Evolutionary conservation across 1,284 basidiomycete species (phyloP).

Genomic region (Pholiota adiposa): DNA sequence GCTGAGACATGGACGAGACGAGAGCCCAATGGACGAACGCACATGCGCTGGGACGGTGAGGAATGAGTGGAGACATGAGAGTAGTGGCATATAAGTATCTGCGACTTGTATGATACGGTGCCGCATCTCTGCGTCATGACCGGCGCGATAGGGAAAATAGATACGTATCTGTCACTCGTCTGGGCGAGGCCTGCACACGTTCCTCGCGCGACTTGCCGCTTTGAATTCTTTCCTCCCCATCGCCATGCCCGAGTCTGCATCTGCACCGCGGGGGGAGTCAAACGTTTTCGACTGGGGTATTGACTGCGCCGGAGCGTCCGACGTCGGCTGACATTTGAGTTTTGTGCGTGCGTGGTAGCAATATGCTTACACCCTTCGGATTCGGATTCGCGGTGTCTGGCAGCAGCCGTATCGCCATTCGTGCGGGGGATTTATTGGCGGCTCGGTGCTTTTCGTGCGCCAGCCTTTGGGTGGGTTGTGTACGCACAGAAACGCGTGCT

Average conservation of each 20-base stretch:
- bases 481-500: too few relatives aligned
- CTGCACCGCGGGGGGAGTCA: background rate
- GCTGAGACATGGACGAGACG: background rate
- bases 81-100: background rate
- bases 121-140: background rate
- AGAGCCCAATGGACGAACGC: constrained; percentile 14
- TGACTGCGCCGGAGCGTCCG: background rate
- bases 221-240: too few relatives aligned
- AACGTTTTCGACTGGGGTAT: background rate
- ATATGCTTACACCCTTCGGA: background rate
- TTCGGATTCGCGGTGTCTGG: background rate
- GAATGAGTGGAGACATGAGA: background rate
- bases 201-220: background rate
- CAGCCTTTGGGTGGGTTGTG: background rate
- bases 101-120: background rate
- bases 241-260: too few relatives aligned
- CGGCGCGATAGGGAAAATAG: background rate
- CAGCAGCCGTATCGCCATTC: background rate
- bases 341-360: too few relatives aligned
- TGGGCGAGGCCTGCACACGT: background rate
- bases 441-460: too few relatives aligned
- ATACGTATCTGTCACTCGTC: background rate
- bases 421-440: background rate
- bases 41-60: constrained; percentile 9
- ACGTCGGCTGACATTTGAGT: background rate